A percentile compares a stretch with the other conserved stretches of the same genome.
Conservation (phyloP, 2,329 filamentous ascomycete species). For the Pyrenophora tritici-repentis region DNA sequence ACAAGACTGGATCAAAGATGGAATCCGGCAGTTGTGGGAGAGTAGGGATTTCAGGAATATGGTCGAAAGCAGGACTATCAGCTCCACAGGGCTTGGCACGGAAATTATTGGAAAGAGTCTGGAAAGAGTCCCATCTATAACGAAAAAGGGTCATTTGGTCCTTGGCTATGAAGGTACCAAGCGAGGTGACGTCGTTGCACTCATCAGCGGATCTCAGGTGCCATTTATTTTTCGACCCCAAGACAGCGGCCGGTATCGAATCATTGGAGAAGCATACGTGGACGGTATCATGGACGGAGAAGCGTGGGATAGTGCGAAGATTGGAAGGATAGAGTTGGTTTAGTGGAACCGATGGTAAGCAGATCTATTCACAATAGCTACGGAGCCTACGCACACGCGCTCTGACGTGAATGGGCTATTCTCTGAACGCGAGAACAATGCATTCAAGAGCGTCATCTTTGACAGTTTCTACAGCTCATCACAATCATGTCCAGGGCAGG, state of each 20-base stretch:
- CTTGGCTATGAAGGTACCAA: conserved; percentile 11
- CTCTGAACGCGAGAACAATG: too few relatives aligned
- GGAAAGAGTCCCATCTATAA: conserved; percentile 16
- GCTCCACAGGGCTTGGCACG: background rate
- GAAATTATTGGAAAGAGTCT: conserved; percentile 15
- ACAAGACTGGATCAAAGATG: background rate
- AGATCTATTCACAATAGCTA: too few relatives aligned
- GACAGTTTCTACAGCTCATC: background rate
- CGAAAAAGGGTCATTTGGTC: conserved; percentile 16
- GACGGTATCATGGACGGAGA: conserved; percentile 31
- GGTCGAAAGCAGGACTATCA: background rate
- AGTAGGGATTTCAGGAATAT: background rate
- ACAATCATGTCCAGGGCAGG: background rate
- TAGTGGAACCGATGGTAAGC: too few relatives aligned
- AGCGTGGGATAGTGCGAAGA: too few relatives aligned
- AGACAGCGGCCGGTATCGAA: background rate
- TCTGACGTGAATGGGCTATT: too few relatives aligned
- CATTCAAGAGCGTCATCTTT: background rate
- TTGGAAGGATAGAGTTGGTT: too few relatives aligned
- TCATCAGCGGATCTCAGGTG: conserved; percentile 19
- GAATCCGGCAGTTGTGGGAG: too few relatives aligned
- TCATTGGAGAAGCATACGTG: conserved; percentile 26
- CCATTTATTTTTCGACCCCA: conserved; percentile 20
- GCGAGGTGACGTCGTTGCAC: conserved; percentile 15
- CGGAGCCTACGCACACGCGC: too few relatives aligned